phyloP scores from a whole-genome alignment of 169 alveolate genomes.

The Perkinsus marinus region DNA sequence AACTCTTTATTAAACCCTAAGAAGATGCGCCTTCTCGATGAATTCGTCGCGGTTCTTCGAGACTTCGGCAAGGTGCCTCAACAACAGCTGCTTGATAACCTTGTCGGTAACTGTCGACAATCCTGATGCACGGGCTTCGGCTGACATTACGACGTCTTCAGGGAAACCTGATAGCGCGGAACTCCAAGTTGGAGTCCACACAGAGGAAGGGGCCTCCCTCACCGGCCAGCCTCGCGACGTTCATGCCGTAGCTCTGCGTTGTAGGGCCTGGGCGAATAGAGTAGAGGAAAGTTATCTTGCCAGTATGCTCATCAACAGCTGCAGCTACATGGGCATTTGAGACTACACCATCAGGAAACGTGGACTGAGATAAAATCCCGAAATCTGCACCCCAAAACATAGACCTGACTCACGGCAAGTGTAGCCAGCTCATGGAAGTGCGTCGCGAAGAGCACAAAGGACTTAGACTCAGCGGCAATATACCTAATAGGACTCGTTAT shows the following conservation, averaged over 20 bases:
- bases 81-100: not conserved
- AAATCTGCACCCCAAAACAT: not conserved
- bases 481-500: slow-evolving; percentile 38
- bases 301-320: not conserved
- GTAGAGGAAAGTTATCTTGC: slow-evolving; percentile 1
- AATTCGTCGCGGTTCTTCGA: not conserved
- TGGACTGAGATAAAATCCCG: not conserved
- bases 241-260: not conserved
- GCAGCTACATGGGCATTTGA: not conserved
- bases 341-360: not conserved
- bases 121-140: not conserved
- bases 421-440: slow-evolving; percentile 89
- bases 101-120: not conserved
- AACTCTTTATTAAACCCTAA: not conserved
- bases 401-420: slow-evolving; percentile 32
- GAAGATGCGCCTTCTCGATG: not conserved
- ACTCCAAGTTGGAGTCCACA: not conserved
- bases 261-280: not conserved
- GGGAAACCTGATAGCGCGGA: not conserved
- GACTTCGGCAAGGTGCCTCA: not conserved
- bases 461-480: slow-evolving; percentile 65
- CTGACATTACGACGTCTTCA: not conserved
- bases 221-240: slow-evolving; percentile 8
- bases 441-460: slow-evolving; percentile 89
- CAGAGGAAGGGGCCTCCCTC: not conserved